A percentile compares a stretch with the other conserved stretches of the same genome.
Evolutionary conservation across 2,329 filamentous ascomycete species (phyloP).

Genomic region (Sarocladium strictum): DNA sequence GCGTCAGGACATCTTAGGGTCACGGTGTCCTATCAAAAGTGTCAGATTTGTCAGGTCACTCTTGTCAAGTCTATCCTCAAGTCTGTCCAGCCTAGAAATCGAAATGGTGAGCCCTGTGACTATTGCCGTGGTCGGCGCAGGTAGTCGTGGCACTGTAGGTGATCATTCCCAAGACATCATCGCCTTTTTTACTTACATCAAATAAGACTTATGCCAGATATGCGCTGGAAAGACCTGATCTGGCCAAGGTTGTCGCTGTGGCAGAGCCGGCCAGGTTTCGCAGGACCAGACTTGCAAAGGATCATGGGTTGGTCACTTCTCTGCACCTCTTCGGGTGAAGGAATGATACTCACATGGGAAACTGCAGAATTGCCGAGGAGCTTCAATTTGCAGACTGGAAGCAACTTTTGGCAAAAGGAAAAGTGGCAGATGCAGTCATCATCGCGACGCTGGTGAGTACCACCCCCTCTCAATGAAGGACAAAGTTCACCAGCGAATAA

Average conservation of each 20-base stretch:
- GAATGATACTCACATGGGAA: not conserved
- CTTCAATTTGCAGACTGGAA: conserved; percentile 13
- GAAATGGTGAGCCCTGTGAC: conserved; percentile 9
- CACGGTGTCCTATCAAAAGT: too few relatives aligned
- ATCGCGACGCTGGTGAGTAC: conserved; percentile 12
- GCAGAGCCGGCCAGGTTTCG: conserved; percentile 13
- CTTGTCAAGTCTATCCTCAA: too few relatives aligned
- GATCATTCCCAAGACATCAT: too few relatives aligned
- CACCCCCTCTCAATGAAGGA: too few relatives aligned
- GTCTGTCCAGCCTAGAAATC: not conserved
- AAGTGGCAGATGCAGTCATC: conserved; percentile 13
- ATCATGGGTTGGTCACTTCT: conserved; percentile 10
- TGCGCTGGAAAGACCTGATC: conserved; percentile 12
- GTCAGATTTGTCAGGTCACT: too few relatives aligned
- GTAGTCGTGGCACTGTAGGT: conserved; percentile 13
- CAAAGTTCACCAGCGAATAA: too few relatives aligned
- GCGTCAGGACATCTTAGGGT: too few relatives aligned
- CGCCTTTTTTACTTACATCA: not conserved
- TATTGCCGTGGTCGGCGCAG: conserved; percentile 13
- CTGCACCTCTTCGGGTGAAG: too few relatives aligned
- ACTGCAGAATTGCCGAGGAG: conserved; percentile 11
- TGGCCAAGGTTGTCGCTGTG: conserved; percentile 13
- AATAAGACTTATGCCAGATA: conserved; percentile 13
- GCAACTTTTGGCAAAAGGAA: conserved; percentile 11
- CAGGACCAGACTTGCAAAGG: conserved; percentile 11